Base-by-base conservation (phyloP, 352 stramenopile genomes). In the Phytopythium delawarense region DNA sequence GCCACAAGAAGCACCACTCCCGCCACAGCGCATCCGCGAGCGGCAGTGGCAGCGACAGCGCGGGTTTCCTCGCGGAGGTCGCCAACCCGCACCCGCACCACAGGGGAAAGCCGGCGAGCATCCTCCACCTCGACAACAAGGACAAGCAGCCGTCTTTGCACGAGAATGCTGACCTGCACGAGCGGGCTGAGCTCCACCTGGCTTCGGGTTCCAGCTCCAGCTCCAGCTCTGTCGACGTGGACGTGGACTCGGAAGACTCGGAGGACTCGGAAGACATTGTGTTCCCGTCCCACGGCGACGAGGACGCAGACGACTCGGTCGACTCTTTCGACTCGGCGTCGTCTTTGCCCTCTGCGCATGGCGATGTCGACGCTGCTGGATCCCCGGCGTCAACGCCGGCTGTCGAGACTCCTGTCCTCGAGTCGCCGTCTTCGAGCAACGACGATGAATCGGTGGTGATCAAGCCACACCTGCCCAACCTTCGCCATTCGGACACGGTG, bases 151-250 rank as follows among this genome's bases (percentile, higher is more conserved):
- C 6, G 18, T 30, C n/a, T 18, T 34, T 46, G 35, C 35, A 59
- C 35, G n/a, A 37, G 32, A 9, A 39, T 32, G 28, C 28, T 32
- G 28, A 7, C 28, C 28, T 32, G 28, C 28, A 32, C 28, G 5
- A 39, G 28, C 44, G 32, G 50, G 51, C 28, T 32, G 28, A 32
- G 50, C 30, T 55, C 39, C 52, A 52, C 37, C 9, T 28, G 20
- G 49, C 25, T 7, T 45, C 55, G 44, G 42, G 20, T 15, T 48
- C 55, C 13, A 61, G 44, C 28, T 61, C 58, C 7, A 35, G 48
- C 18, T 55, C 49, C 13, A 32, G 28, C 4, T 32, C 12, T 40
- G 45, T 48, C 42, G 62, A 52, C 7, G 20, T 15, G 37, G 55
- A 52, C 4, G 20, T 15, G 35, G 35, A 32, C 28, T 32, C 28